These are phyloP conservation scores for Claviceps sp. DNA, from an alignment of 2,329 filamentous ascomycete genomes.

Conservation along the genomic window DNA sequence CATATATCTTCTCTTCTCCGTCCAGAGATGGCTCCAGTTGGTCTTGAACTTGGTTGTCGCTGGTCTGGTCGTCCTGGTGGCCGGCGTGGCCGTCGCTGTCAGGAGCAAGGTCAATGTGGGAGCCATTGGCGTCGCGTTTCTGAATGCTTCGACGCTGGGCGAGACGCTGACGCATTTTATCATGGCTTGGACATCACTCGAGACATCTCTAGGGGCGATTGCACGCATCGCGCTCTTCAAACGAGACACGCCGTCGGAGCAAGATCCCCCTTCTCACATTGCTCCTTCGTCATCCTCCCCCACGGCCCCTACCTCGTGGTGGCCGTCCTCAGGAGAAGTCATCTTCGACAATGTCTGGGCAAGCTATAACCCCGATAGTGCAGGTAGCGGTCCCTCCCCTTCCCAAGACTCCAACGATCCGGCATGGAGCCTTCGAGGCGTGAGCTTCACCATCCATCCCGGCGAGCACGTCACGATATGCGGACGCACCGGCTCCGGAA, in stretches of 20 bases:
- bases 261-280: too few species aligned
- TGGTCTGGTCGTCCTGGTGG: conserved; percentile 15
- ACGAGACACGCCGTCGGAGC: not conserved
- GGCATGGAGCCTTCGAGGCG: too few species aligned
- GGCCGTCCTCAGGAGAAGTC: too few species aligned
- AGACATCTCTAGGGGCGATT: conserved; percentile 12
- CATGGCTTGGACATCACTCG: conserved; percentile 5
- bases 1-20: conserved; percentile 26
- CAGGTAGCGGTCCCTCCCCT: too few species aligned
- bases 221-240: conserved; percentile 7
- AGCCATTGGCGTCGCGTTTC: conserved; percentile 5
- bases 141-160: conserved; percentile 6
- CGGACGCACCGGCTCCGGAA: too few species aligned
- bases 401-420: too few species aligned
- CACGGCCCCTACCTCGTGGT: too few species aligned
- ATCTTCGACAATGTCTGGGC: too few species aligned
- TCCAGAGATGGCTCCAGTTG: conserved; percentile 33
- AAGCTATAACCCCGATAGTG: too few species aligned
- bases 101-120: not conserved
- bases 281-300: too few species aligned
- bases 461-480: too few species aligned
- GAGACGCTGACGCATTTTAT: conserved; percentile 4
- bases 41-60: conserved; percentile 24
- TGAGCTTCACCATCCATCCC: too few species aligned
- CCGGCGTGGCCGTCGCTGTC: conserved; percentile 19